Evolutionary conservation across 2,329 filamentous ascomycete genomes (phyloP), one percentile per base, ranked within the genome.

Genomic region (Trichoderma atrobrunneum): DNA sequence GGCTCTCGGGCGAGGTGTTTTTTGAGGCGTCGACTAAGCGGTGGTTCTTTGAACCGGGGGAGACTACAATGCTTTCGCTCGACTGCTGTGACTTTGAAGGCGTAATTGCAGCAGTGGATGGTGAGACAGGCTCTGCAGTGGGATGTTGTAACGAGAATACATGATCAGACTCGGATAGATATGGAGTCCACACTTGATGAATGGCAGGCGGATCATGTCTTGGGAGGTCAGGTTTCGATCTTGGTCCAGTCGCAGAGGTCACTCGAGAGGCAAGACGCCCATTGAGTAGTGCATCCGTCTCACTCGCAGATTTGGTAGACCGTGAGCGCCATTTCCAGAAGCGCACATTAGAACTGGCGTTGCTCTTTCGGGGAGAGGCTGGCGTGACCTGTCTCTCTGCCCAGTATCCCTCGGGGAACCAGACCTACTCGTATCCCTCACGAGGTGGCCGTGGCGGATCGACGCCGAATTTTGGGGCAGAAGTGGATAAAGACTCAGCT

Each of bases 341-440:
- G 59, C 79, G 79, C 24, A 77, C 79, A 28, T 77, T 78, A 26
- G 79, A 79, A 30, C 77, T 78, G 28, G 79, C 77, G 65, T 76
- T 81, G 65, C 79, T 82, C 74, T 80, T 78, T 18, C 78, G 76
- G 1, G 78, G 76, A 5, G 73, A 62, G 66, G 51, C 60, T 64
- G 77, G 36, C 28, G 77, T 70, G 30, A 76, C 71, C 61, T 85
- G 81, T n/a, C 88, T 83, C 78, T 90, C 88, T n/a, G 88, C 88
- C 88, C 87, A 90, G 77, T 88, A 90, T 7, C 88, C 88, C 66
- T 85, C 86, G 1, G 88, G 88, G 77, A 88, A 89, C 88, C 88
- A 90, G 28, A 90, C 88, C 88, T 87, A 90, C 80, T 90, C 88
- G 76, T 80, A 83, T 54, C 88, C 87, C 59, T 85, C 83, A 63